phyloP scores from a whole-genome alignment of 148 eudicot genomes.

The Pharnaceum exiguum region DNA sequence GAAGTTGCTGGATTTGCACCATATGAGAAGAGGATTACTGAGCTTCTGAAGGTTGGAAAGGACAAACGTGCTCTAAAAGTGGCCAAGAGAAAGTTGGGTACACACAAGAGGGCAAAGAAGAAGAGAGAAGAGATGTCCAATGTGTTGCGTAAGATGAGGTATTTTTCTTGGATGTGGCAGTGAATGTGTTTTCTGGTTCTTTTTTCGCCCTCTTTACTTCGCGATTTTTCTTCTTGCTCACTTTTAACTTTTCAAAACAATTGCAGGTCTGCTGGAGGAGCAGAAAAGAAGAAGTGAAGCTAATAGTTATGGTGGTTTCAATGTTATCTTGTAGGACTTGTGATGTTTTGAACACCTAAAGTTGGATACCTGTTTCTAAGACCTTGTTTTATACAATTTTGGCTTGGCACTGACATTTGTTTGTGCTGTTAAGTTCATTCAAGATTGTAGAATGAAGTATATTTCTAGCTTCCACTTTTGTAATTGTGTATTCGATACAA shows the following conservation, averaged over 20 bases:
- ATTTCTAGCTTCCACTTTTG: background rate
- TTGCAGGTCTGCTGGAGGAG: constrained; percentile 63
- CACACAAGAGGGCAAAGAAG: constrained; percentile 77
- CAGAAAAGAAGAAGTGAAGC: constrained; percentile 58
- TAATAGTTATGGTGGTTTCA: background rate
- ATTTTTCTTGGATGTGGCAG: too few species aligned
- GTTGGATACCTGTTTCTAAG: constrained; percentile 1
- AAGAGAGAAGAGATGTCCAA: constrained; percentile 81
- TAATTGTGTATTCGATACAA: too few species aligned
- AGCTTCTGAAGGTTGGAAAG: constrained; percentile 61
- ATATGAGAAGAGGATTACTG: constrained; percentile 66
- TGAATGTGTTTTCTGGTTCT: too few species aligned
- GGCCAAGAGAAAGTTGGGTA: constrained; percentile 62
- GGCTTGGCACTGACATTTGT: background rate
- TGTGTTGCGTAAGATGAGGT: constrained; percentile 68
- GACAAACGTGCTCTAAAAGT: constrained; percentile 68
- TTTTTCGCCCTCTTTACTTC: background rate
- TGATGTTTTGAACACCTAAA: background rate
- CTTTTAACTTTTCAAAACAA: background rate
- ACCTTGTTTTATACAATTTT: constrained; percentile 2
- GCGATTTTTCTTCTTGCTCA: background rate
- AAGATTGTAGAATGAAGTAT: constrained; percentile 8
- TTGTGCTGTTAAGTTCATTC: background rate
- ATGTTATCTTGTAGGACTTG: constrained; percentile 12
- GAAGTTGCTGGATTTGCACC: constrained; percentile 69